Evolutionary conservation across 805 yeast genomes (phyloP).

Genomic region (Zygotorulaspora florentina): DNA sequence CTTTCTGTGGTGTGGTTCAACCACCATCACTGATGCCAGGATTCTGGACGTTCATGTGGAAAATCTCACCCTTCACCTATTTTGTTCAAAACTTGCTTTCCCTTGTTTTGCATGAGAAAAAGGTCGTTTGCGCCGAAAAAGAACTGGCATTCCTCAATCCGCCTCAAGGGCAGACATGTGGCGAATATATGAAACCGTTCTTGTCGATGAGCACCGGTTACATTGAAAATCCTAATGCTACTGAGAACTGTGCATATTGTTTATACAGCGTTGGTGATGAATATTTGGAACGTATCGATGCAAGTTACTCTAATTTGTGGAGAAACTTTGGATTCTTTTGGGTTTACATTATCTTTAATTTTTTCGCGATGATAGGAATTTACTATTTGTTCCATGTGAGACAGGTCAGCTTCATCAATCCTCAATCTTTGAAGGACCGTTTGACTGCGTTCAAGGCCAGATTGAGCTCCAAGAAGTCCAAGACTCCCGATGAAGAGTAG

Average conservation of each 20-base stretch:
- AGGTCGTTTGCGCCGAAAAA: conserved; percentile 44
- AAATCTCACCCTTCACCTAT: conserved; percentile 68
- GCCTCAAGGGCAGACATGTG: conserved; percentile 63
- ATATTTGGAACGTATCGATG: conserved; percentile 41
- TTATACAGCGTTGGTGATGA: conserved; percentile 44
- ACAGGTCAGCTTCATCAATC: conserved; percentile 12
- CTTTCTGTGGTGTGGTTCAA: conserved; percentile 70
- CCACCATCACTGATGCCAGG: conserved; percentile 59
- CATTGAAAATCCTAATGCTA: conserved; percentile 48
- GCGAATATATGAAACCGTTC: conserved; percentile 45
- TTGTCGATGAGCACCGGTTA: conserved; percentile 49
- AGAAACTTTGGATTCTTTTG: conserved; percentile 61
- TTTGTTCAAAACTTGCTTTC: conserved; percentile 55
- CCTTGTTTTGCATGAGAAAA: conserved; percentile 45
- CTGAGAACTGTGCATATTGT: conserved; percentile 49
- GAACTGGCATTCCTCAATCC: conserved; percentile 53
- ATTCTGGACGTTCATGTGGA: conserved; percentile 83
- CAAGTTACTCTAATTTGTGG: conserved; percentile 52
- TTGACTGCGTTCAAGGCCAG: background rate
- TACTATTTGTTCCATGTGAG: conserved; percentile 30
- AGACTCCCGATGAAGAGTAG: background rate
- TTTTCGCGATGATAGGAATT: conserved; percentile 39
- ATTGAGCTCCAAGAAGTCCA: background rate
- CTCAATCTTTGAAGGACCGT: background rate
- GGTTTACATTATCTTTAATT: conserved; percentile 53